Conservation (phyloP, 2,329 filamentous ascomycete species). For the Ophiocordyceps camponoti-saundersi region DNA sequence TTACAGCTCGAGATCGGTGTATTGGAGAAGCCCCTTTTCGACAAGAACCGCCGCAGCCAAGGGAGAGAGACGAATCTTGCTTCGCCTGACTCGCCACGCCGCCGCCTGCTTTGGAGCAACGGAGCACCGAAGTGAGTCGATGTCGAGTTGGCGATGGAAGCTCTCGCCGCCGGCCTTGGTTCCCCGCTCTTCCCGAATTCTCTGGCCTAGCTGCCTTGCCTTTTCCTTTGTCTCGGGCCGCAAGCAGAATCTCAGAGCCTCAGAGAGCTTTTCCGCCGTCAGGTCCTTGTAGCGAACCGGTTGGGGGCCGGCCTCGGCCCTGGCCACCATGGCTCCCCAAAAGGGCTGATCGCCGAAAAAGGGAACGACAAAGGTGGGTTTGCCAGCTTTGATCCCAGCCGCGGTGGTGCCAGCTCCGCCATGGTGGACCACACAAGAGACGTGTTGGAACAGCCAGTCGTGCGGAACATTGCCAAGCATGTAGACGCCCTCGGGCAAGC, state of each 20-base stretch:
- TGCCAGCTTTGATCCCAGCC: conserved; percentile 65
- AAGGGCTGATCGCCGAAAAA: conserved; percentile 81
- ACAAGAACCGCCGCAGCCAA: conserved; percentile 56
- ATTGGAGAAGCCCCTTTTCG: conserved; percentile 44
- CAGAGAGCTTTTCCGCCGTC: conserved; percentile 47
- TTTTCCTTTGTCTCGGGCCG: conserved; percentile 40
- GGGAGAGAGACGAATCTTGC: conserved; percentile 49
- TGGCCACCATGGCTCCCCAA: conserved; percentile 62
- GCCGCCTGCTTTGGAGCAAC: conserved; percentile 52
- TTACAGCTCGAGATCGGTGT: conserved; percentile 58
- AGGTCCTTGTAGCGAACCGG: conserved; percentile 54
- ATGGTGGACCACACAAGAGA: conserved; percentile 72
- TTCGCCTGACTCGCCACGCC: conserved; percentile 57
- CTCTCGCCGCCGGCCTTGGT: conserved; percentile 44
- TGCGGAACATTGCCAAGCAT: conserved; percentile 78
- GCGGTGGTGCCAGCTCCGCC: conserved; percentile 80
- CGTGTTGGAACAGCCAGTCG: conserved; percentile 74
- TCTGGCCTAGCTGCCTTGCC: conserved; percentile 39
- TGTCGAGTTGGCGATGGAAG: conserved; percentile 54
- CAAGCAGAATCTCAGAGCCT: conserved; percentile 43
- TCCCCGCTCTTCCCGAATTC: conserved; percentile 50
- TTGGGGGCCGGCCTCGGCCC: conserved; percentile 53
- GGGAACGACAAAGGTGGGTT: conserved; percentile 67
- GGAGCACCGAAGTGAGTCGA: conserved; percentile 51
- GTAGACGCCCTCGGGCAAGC: conserved; percentile 59